These are phyloP conservation scores for Scortechinia acanthostroma DNA, from an alignment of 2,329 filamentous ascomycete species.

Conservation along the genomic window DNA sequence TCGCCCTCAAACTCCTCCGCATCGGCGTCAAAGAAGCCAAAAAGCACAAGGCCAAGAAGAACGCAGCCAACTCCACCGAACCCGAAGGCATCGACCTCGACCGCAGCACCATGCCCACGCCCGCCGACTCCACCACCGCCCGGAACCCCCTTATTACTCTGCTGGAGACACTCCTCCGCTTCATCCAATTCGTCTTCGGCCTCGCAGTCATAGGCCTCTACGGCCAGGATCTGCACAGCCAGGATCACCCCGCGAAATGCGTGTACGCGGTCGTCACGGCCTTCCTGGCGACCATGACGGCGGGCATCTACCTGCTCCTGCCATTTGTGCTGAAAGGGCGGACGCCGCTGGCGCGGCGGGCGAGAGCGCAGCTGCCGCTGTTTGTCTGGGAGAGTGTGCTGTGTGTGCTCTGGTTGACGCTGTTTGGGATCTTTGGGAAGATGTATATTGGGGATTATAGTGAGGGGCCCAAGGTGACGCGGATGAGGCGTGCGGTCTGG, in stretches of 20 bases:
- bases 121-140: neutral
- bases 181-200: conserved; percentile 1
- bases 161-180: neutral
- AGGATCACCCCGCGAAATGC: neutral
- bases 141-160: neutral
- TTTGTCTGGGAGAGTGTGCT: neutral
- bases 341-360: neutral
- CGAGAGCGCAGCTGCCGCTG: neutral
- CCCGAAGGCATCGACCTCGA: neutral
- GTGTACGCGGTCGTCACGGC: neutral
- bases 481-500: neutral
- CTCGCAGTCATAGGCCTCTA: neutral
- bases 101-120: neutral
- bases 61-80: neutral
- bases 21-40: neutral
- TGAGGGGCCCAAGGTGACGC: neutral
- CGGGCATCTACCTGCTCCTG: neutral
- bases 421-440: neutral
- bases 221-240: neutral
- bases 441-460: neutral
- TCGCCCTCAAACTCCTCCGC: neutral
- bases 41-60: neutral
- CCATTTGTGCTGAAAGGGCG: neutral
- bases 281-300: neutral
- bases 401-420: neutral